phyloP scores from a whole-genome alignment of 495 filamentous ascomycete genomes.

The Thermochaetoides thermophila region DNA sequence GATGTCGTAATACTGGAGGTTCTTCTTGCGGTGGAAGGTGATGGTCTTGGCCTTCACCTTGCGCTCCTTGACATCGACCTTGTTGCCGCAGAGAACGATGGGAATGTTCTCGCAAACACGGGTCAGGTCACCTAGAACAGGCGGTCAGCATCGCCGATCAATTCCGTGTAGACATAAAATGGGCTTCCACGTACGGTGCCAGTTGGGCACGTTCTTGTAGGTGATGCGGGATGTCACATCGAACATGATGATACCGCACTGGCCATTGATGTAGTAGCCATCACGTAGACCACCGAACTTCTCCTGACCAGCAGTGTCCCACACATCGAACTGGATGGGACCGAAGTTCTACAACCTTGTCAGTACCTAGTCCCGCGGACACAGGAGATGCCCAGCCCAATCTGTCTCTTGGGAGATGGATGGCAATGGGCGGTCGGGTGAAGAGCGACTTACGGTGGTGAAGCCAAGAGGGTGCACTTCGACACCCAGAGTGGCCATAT shows the following conservation, averaged over 20 bases:
- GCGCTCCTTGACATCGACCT: slow-evolving; percentile 99
- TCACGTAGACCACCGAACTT: slow-evolving; percentile 99
- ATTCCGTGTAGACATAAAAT: too few species aligned
- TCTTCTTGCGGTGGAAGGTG: slow-evolving; percentile 99
- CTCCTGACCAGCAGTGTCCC: slow-evolving; percentile 99
- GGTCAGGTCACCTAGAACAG: slow-evolving; percentile 98
- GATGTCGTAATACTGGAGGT: slow-evolving; percentile 99
- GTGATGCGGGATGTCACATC: slow-evolving; percentile 99
- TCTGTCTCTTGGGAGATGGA: too few species aligned
- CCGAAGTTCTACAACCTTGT: slow-evolving; percentile 80
- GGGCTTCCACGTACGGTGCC: slow-evolving; percentile 82
- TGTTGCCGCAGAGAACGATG: slow-evolving; percentile 97
- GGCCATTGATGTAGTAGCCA: slow-evolving; percentile 99
- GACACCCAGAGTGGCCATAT: slow-evolving; percentile 98
- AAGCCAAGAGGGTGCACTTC: slow-evolving; percentile 94
- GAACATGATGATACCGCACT: slow-evolving; percentile 99
- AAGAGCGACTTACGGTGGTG: slow-evolving; percentile 58
- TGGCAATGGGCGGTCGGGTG: slow-evolving; percentile 8
- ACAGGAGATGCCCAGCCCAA: too few species aligned
- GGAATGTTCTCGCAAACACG: slow-evolving; percentile 99
- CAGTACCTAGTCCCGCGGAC: too few species aligned
- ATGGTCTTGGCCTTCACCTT: slow-evolving; percentile 99
- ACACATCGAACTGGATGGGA: slow-evolving; percentile 96
- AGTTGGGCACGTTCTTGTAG: slow-evolving; percentile 99
- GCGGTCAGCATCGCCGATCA: slow-evolving; percentile 11